Evolutionary conservation across 2,329 filamentous ascomycete species (phyloP).

Genomic region (Emmonsiellopsis sp.): DNA sequence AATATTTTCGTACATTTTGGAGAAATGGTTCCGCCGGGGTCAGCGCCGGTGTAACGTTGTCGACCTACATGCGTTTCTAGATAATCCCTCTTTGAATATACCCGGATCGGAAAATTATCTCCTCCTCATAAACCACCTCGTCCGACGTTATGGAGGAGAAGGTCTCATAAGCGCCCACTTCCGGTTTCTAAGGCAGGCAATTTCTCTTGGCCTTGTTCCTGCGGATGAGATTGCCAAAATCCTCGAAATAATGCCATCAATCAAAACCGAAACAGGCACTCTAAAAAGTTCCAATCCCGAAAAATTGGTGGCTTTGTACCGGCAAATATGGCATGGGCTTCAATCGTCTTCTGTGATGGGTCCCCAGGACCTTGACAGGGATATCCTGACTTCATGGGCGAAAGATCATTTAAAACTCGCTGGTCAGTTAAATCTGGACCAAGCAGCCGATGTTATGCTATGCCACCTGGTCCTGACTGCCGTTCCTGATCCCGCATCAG

Average conservation of each 20-base stretch:
- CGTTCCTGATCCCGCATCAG: not conserved
- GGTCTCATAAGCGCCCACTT: slow-evolving; percentile 16
- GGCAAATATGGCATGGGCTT: slow-evolving; percentile 30
- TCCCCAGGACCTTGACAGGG: slow-evolving; percentile 22
- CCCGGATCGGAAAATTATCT: slow-evolving; percentile 27
- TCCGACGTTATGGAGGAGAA: slow-evolving; percentile 11
- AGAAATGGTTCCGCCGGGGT: not conserved
- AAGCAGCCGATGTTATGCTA: slow-evolving; percentile 16
- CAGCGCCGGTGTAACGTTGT: slow-evolving; percentile 8
- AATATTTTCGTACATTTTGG: slow-evolving; percentile 12
- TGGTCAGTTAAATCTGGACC: slow-evolving; percentile 6
- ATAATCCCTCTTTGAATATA: slow-evolving; percentile 28
- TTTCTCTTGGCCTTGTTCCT: slow-evolving; percentile 27
- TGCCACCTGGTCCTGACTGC: slow-evolving; percentile 15
- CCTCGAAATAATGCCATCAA: slow-evolving; percentile 17
- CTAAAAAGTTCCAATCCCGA: not conserved
- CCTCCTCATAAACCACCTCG: slow-evolving; percentile 18
- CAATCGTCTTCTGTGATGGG: slow-evolving; percentile 25
- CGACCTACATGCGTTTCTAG: slow-evolving; percentile 24
- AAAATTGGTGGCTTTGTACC: slow-evolving; percentile 10
- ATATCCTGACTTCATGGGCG: slow-evolving; percentile 24
- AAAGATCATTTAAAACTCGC: slow-evolving; percentile 15
- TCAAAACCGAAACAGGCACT: slow-evolving; percentile 11
- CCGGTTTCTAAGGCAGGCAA: slow-evolving; percentile 17
- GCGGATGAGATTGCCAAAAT: slow-evolving; percentile 24